Conservation (phyloP, 176 grass and related monocot species). For the Triticum turgidum region DNA sequence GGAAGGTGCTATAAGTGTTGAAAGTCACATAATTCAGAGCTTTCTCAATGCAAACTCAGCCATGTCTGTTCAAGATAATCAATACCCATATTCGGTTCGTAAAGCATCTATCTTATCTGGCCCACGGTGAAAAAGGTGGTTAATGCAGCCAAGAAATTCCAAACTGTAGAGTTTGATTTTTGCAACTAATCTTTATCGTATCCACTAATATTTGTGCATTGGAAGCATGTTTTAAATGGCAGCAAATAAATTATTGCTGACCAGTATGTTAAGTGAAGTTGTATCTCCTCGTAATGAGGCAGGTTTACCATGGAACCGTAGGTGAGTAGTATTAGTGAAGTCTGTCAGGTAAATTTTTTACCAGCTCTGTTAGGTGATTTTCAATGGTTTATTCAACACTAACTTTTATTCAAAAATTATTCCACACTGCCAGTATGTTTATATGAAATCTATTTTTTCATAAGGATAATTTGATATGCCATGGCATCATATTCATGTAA, state of each 20-base stretch:
- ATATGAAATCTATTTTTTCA: not conserved
- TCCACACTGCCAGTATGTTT: too few species aligned
- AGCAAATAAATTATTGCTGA: not conserved
- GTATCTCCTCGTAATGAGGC: not conserved
- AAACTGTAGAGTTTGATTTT: not conserved
- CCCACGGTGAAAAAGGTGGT: slow-evolving; percentile 23
- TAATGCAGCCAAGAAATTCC: not conserved
- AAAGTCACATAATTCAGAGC: not conserved
- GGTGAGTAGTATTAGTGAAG: not conserved
- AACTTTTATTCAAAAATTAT: too few species aligned
- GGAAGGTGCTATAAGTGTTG: slow-evolving; percentile 19
- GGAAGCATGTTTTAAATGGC: not conserved
- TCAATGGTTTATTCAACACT: too few species aligned
- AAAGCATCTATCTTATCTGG: slow-evolving; percentile 31
- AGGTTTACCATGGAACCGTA: not conserved
- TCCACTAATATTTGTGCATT: not conserved
- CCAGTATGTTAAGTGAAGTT: too few species aligned
- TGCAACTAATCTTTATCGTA: not conserved
- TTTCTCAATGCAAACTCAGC: slow-evolving; percentile 10
- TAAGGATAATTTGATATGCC: not conserved
- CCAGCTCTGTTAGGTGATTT: not conserved
- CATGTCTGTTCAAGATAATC: not conserved
- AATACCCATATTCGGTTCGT: slow-evolving; percentile 13
- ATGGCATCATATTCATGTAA: too few species aligned
- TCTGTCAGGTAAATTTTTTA: not conserved